Percentiles rank a stretch among this genome's conserved stretches.
Evolutionary conservation across 2,329 filamentous ascomycete genomes (phyloP).

Genomic region (Aspergillus aculeatus): DNA sequence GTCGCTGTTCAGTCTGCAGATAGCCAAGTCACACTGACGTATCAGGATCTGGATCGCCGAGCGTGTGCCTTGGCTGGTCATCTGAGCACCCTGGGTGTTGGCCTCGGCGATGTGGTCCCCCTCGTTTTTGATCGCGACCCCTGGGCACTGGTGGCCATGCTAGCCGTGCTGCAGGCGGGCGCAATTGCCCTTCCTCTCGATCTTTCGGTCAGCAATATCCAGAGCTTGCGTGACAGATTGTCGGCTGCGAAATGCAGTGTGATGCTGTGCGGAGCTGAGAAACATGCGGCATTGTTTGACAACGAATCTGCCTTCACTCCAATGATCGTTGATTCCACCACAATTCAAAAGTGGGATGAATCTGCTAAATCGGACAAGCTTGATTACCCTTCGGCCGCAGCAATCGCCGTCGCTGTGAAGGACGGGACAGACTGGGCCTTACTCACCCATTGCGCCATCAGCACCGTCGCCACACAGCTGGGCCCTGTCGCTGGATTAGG

Average conservation of each 20-base stretch:
- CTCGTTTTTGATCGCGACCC: conserved; percentile 31
- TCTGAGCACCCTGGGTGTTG: conserved; percentile 24
- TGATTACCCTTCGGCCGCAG: background rate
- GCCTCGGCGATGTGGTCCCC: conserved; percentile 23
- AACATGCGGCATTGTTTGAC: background rate
- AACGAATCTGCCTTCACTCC: background rate
- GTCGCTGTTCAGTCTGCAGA: background rate
- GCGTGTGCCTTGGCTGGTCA: conserved; percentile 2
- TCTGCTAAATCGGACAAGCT: background rate
- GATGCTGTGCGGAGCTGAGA: conserved; percentile 15
- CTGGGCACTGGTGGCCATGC: conserved; percentile 30
- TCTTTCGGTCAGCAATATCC: conserved; percentile 19
- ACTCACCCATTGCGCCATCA: conserved; percentile 59
- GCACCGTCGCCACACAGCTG: conserved; percentile 8
- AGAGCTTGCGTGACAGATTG: background rate
- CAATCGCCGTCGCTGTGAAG: background rate
- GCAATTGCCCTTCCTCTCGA: conserved; percentile 33
- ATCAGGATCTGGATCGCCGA: background rate
- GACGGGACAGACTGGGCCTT: conserved; percentile 39
- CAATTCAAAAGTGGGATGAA: conserved; percentile 30
- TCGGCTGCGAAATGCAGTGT: conserved; percentile 7
- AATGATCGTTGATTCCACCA: conserved; percentile 61
- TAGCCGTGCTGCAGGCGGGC: conserved; percentile 30
- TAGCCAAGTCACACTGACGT: background rate
- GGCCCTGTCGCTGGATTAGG: conserved; percentile 24